Conservation (phyloP, 768 basidiomycete species). For the Leccinum longicurvipes region DNA sequence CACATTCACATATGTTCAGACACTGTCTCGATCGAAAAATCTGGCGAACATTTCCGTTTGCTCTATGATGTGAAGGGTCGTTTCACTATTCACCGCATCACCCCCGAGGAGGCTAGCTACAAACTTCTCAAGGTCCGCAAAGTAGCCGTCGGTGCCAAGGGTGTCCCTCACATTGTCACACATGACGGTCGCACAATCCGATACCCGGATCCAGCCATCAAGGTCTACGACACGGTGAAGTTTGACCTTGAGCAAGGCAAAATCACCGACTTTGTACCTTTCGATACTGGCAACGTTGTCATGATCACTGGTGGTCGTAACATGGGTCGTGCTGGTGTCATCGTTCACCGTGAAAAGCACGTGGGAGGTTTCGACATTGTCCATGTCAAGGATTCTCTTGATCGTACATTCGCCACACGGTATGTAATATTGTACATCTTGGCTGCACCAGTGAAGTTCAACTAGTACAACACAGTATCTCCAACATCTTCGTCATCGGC, state of each 20-base stretch:
- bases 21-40: constrained; percentile 96
- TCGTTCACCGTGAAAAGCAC: constrained; percentile 96
- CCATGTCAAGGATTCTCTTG: constrained; percentile 93
- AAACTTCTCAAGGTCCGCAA: constrained; percentile 94
- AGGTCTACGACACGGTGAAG: constrained; percentile 96
- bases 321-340: constrained; percentile 98
- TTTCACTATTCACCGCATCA: constrained; percentile 99
- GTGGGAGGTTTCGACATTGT: constrained; percentile 98
- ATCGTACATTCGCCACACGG: constrained; percentile 97
- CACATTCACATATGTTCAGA: constrained; percentile 45
- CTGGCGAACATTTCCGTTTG: constrained; percentile 98
- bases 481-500: constrained; percentile 98
- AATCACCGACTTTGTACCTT: constrained; percentile 90
- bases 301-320: constrained; percentile 99
- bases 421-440: constrained; percentile 36
- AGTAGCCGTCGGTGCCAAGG: constrained; percentile 87
- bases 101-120: constrained; percentile 93
- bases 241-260: constrained; percentile 95
- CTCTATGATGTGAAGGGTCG: constrained; percentile 99
- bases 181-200: constrained; percentile 99
- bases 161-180: constrained; percentile 95
- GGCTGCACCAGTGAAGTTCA: neutral
- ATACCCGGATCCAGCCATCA: constrained; percentile 95
- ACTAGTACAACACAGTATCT: constrained; percentile 53
- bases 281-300: constrained; percentile 96